phyloP scores from a whole-genome alignment of 1,139 yeast genomes.

The Lodderomyces jiufengensis region DNA sequence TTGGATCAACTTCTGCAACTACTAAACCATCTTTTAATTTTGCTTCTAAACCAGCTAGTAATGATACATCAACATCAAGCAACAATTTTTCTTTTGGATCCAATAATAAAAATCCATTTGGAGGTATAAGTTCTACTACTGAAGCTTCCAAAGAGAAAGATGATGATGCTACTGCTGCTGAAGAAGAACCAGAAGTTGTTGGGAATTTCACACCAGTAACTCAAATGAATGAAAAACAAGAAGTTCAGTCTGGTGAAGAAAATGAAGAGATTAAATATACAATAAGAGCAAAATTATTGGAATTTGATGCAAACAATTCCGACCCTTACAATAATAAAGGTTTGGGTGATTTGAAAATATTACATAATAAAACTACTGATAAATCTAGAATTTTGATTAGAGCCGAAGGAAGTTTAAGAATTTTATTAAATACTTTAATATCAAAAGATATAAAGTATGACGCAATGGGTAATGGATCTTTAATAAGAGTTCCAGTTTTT shows the following conservation, averaged over 20 bases:
- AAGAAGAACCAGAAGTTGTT: conserved; percentile 32
- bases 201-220: conserved; percentile 49
- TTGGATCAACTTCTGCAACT: neutral
- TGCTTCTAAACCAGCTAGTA: conserved; percentile 3
- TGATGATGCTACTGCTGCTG: conserved; percentile 16
- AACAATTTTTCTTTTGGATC: too few relatives aligned
- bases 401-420: conserved; percentile 84
- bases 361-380: conserved; percentile 52
- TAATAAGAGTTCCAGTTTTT: conserved; percentile 59
- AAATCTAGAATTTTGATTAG: conserved; percentile 75
- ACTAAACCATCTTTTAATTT: too few relatives aligned
- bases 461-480: conserved; percentile 54
- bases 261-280: conserved; percentile 62
- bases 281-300: conserved; percentile 70
- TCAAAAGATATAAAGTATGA: conserved; percentile 52
- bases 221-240: conserved; percentile 41
- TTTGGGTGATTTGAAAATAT: conserved; percentile 74
- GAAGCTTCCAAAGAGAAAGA: conserved; percentile 6
- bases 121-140: conserved; percentile 1
- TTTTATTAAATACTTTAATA: conserved; percentile 65
- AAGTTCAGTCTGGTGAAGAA: conserved; percentile 78
- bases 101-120: conserved; percentile 6
- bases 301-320: conserved; percentile 49
- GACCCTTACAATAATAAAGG: conserved; percentile 62
- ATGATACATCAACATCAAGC: neutral